Base-by-base conservation (phyloP, 192 early-diverging fungal species). In the Powellomyces hirtus region DNA sequence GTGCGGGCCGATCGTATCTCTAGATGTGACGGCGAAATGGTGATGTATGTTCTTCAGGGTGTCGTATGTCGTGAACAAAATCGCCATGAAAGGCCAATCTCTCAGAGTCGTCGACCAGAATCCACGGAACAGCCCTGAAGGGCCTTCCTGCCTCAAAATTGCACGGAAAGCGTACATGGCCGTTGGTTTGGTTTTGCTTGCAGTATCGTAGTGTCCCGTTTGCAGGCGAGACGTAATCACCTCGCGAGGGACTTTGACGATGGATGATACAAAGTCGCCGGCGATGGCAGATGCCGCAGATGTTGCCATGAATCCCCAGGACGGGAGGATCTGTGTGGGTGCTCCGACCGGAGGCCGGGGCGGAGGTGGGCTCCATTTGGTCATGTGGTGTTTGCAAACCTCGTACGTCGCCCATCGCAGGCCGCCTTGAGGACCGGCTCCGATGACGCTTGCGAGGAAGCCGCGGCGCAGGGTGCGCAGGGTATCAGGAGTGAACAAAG, bases 61-160 rank as follows among this genome's bases (percentile, higher is more conserved):
- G 49, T 91, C 90, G 53, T 91, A 91, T 18, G 87, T 86, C 13
- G 84, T 85, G 42, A 91, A 84, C 27, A 91, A 74, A 51, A 91
- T 90, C 20, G 87, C 76, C 90, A 91, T 91, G 81, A 91, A 91
- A 0, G 90, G 90, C 70, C 83, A 87, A 58, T 91, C 90, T 26
- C 90, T 74, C 3, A 82, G 82, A 2, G 88, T 86, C 18, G 86
- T 89, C 37, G 80, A 64, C 86, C 84, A 86, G 66, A 91, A 91
- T 0, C 90, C 90, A 4, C 81, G 66, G 76, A 89, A 90, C 30
- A 91, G 69, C 2, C 88, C 90, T 37, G 70, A 50, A 7, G 79
- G 74, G 31, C 90, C 90, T 71, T 89, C 84, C 16, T 79, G 75
- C 29, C 64, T 58, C 38, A 87, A 27, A 18, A 87, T 89, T 20